A percentile compares a stretch with the other conserved stretches of the same genome.
phyloP scores from a whole-genome alignment of 2,329 filamentous ascomycete genomes.

The Epichloe glyceriae region DNA sequence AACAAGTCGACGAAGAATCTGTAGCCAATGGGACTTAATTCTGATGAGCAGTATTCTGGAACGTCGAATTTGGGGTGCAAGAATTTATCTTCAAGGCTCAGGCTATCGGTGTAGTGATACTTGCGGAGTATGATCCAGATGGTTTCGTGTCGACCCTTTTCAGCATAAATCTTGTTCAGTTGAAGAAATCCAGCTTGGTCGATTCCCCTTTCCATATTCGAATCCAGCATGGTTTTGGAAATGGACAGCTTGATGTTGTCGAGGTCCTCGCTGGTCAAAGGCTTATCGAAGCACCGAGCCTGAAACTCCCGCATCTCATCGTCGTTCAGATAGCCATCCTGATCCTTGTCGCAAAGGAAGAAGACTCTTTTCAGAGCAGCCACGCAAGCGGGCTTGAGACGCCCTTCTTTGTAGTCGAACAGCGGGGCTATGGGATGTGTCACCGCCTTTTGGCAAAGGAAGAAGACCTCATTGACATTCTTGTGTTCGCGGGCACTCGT shows the following conservation, averaged over 20 bases:
- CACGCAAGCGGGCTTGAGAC: constrained; percentile 77
- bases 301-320: constrained; percentile 87
- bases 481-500: constrained; percentile 84
- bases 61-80: constrained; percentile 91
- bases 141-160: constrained; percentile 94
- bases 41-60: constrained; percentile 79
- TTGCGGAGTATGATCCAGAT: constrained; percentile 95
- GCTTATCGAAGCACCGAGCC: constrained; percentile 80
- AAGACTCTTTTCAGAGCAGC: constrained; percentile 83
- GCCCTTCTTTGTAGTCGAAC: constrained; percentile 87
- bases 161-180: constrained; percentile 89
- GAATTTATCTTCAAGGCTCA: constrained; percentile 83
- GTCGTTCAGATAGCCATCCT: constrained; percentile 85
- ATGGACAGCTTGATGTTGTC: constrained; percentile 86
- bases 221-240: constrained; percentile 50
- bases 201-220: constrained; percentile 57
- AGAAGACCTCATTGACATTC: constrained; percentile 94
- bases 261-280: constrained; percentile 67
- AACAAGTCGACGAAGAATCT: constrained; percentile 97
- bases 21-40: constrained; percentile 87
- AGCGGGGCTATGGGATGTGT: constrained; percentile 93
- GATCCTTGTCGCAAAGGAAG: constrained; percentile 91
- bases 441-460: constrained; percentile 94
- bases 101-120: constrained; percentile 90
- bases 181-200: constrained; percentile 74